Percentiles rank a stretch among this genome's conserved stretches.
These are phyloP conservation scores for Moniliella sp. DNA, from an alignment of 1,284 basidiomycete species.

Conservation along the genomic window DNA sequence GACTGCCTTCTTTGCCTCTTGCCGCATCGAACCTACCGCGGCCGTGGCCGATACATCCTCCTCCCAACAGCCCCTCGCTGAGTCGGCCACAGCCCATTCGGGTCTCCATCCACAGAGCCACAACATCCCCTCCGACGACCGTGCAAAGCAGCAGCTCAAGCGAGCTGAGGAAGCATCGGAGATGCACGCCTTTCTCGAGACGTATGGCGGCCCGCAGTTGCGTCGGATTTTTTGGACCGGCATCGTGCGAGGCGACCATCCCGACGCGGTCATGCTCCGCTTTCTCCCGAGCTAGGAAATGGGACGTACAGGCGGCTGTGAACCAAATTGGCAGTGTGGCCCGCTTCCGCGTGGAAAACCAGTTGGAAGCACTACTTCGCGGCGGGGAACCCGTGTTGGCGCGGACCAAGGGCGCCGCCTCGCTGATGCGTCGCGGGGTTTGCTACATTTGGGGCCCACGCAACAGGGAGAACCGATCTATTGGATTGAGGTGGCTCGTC, in stretches of 20 bases:
- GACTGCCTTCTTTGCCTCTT: no score
- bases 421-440: slow-evolving; percentile 21
- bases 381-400: slow-evolving; percentile 12
- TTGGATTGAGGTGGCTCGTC: slow-evolving; percentile 21
- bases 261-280: slow-evolving; percentile 14
- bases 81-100: no score
- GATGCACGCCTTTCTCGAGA: slow-evolving; percentile 16
- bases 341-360: slow-evolving; percentile 11
- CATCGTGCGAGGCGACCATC: slow-evolving; percentile 16
- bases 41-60: no score
- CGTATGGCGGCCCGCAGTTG: slow-evolving; percentile 16
- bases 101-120: no score
- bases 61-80: no score
- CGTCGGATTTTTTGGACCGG: slow-evolving; percentile 16
- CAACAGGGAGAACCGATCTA: slow-evolving; percentile 18
- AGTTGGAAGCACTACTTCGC: slow-evolving; percentile 12
- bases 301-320: slow-evolving; percentile 11
- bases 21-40: no score
- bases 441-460: slow-evolving; percentile 17
- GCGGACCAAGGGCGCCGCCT: slow-evolving; percentile 15
- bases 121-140: slow-evolving; percentile 16
- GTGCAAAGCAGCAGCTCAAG: slow-evolving; percentile 20
- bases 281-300: slow-evolving; percentile 6
- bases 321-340: slow-evolving; percentile 15
- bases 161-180: slow-evolving; percentile 23